Evolutionary conservation across 1,284 basidiomycete species (phyloP).

Genomic region (Phellopilus nigrolimitatus): DNA sequence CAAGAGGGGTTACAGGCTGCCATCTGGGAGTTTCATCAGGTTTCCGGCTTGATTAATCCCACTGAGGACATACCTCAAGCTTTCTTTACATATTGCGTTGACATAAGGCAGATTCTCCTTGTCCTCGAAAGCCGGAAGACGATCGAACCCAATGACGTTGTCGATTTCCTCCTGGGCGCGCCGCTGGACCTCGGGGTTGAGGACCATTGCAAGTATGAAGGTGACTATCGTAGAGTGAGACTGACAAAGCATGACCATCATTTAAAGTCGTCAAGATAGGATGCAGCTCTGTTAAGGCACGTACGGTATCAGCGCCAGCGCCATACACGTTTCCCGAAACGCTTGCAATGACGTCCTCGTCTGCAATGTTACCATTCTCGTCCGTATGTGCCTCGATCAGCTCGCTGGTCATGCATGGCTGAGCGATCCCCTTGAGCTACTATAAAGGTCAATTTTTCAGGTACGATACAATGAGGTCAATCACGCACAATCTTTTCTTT

Average conservation of each 20-base stretch:
- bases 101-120: constrained; percentile 24
- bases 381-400: constrained; percentile 6
- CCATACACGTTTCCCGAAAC: constrained; percentile 2
- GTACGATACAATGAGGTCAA: too few relatives aligned
- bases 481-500: background rate
- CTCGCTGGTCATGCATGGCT: constrained; percentile 4
- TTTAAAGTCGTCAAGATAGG: background rate
- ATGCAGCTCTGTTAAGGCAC: background rate
- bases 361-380: background rate
- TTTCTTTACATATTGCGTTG: constrained; percentile 22
- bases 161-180: constrained; percentile 21
- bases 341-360: constrained; percentile 8
- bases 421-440: constrained; percentile 2
- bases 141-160: constrained; percentile 22
- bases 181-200: constrained; percentile 19
- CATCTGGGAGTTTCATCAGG: constrained; percentile 15
- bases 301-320: constrained; percentile 3
- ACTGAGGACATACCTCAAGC: constrained; percentile 7
- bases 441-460: too few relatives aligned
- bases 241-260: background rate
- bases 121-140: constrained; percentile 22
- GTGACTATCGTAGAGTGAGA: constrained; percentile 2
- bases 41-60: background rate
- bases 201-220: constrained; percentile 17
- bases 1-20: constrained; percentile 13